Evolutionary conservation across 768 basidiomycete species (phyloP), one percentile per base, ranked within the genome.

Genomic region (Auriscalpium orientale): DNA sequence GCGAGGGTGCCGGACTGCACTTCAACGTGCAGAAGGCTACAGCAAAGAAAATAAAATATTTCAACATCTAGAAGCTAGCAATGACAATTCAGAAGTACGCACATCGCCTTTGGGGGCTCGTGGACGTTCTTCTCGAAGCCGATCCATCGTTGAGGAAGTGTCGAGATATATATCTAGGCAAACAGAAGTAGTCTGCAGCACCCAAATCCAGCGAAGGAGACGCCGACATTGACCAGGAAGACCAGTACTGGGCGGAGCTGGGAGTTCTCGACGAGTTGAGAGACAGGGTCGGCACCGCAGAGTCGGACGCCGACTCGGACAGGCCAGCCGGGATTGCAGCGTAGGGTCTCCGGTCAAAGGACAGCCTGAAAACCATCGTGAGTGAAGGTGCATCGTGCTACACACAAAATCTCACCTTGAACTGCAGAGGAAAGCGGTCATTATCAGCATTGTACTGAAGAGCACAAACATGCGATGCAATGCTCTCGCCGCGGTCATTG

Each of bases 381-480:
- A 28, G 16, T 50, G 9, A 12, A 43, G 12, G 7, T 49, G 33
- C 12, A 9, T 20, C 22, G 34, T 13, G 4, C 2, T 22, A 11
- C 13, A 2, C 18, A 11, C 21, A 5, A 22, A 4, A 34, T 22
- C 20, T 13, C 33, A 40, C 51, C 43, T 16, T 40, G 4, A 3
- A 35, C 3, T 8, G 28, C 33, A 59, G 58, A 53, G 45, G 51
- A 43, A 37, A 47, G 38, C 34, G 12, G 49, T 51, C 1, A 3
- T 33, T 5, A n/a, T 54, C 12, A 52, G 49, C 33, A 58, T 63
- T 8, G 10, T 62, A 1, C 49, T 66, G 58, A 49, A 62, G 15
- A 57, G 44, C 34, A 53, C 40, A 1, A 66, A 67, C 47, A 40
- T 61, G 21, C n/a, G 57, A 9, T 59, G 58, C 54, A 69, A 69